Base-by-base conservation (phyloP, 2,329 filamentous ascomycete species). In the Teratosphaeriaceae sp. region DNA sequence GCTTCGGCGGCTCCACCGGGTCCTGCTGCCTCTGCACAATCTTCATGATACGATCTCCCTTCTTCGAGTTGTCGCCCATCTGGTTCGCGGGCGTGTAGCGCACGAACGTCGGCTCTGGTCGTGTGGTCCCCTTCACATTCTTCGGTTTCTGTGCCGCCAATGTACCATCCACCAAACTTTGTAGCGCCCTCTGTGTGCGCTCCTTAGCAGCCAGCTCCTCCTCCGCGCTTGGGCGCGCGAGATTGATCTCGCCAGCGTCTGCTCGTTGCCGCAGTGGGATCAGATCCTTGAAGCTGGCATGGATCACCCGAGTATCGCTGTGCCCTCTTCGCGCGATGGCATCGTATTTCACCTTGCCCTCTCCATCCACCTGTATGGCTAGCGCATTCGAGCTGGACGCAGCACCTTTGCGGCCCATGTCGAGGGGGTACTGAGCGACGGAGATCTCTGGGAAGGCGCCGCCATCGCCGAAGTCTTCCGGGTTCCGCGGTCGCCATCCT, bases 21-120 rank as follows among this genome's bases (percentile, higher is more conserved):
- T 98, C 92, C 54, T 84, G 77, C 64, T 97, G 90, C 43, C 88
- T 77, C 65, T 96, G 88, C 27, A 96, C 88, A 67, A 98, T 97
- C 73, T 97, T 97, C 79, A 98, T 94, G 52, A 98, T 95, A 12
- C 92, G 82, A 58, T 97, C 89, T 57, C 88, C 87, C 69, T 95
- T 94, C 65, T 82, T 84, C 29, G 78, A 80, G 19, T 72, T 79
- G 63, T 88, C 87, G 11, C 92, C 92, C 88, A 98, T 96, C 69
- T 98, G 92, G 57, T 92, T 90, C 31, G 89, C 87, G 3, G 92
- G 92, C 13, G 89, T 97, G 62, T 98, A 98, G 51, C 88, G 80
- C 46, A 98, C 92, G 64, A 88, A 98, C 0, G 90, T 97, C 5
- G 92, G 82, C 46, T 95, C 90, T 44, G 84, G 83, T 52, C 85